A percentile compares a stretch with the other conserved stretches of the same genome.
These are phyloP conservation scores for Lipomyces orientalis DNA, from an alignment of 805 yeast genomes.

Conservation along the genomic window DNA sequence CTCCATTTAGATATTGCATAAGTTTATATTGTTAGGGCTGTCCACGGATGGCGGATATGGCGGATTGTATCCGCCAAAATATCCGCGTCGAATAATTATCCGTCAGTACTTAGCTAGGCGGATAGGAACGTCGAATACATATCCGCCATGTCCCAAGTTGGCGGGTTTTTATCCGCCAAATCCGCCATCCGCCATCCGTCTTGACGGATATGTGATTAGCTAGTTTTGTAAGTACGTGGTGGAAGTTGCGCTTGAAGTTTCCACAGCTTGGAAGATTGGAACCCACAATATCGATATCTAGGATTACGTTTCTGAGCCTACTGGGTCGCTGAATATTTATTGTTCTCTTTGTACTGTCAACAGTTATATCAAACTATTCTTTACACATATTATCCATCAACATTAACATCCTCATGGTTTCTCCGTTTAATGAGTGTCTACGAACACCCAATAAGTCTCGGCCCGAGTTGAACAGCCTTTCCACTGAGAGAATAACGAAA, in stretches of 20 bases:
- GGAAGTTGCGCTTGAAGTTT: background rate
- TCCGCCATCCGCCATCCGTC: background rate
- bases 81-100: background rate
- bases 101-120: background rate
- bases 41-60: slow-evolving; percentile 5
- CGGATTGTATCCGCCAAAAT: background rate
- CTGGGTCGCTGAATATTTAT: background rate
- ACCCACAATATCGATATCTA: background rate
- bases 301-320: background rate
- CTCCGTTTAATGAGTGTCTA: background rate
- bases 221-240: background rate
- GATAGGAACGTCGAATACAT: background rate
- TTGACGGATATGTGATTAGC: background rate
- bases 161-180: too few relatives aligned
- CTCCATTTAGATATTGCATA: too few relatives aligned
- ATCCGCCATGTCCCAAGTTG: too few relatives aligned
- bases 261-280: background rate
- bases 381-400: slow-evolving; percentile 1
- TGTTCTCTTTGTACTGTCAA: background rate
- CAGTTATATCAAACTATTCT: background rate
- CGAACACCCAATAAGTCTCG: too few relatives aligned
- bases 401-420: background rate
- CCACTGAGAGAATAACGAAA: too few relatives aligned
- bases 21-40: too few relatives aligned
- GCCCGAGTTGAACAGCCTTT: background rate